Evolutionary conservation across 2,329 filamentous ascomycete genomes (phyloP), one percentile per base, ranked within the genome.

Genomic region (Diaporthe australafricana): DNA sequence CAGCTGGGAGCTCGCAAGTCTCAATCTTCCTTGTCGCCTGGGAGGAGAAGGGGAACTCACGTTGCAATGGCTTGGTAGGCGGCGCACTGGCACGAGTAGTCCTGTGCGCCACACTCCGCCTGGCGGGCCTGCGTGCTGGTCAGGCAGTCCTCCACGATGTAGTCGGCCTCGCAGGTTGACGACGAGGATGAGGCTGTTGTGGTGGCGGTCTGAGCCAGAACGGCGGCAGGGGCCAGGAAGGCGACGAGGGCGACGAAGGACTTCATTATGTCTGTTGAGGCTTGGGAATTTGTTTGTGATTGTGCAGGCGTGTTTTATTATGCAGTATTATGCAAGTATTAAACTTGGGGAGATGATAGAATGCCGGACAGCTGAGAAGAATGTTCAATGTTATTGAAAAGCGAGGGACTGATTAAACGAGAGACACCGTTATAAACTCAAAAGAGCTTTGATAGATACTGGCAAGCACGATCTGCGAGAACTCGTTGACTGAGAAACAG

Each of bases 41-140:
- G 35, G 56, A 35, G 11, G 30, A 38, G 16, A n/a, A 16, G 22
- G n/a, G 38, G 35, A 25, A 81, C 84, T 73, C 78, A 87, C 85
- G 85, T 87, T 56, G 84, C 77, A 65, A 88, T 80, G 74, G 82
- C 80, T 74, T 83, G 74, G 76, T 85, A 83, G 57, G 83, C 81
- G 68, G 80, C 77, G 77, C 87, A 88, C 72, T 82, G 82, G 79
- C 87, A 88, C 67, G 81, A 78, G 74, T 83, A 87, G 79, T 88
- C 85, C 62, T 77, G 79, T 25, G 71, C 6, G 14, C 55, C 68
- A 78, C 87, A 88, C 50, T 74, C 74, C 5, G 75, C 70, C 74
- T 84, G 79, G 79, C 84, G 84, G 72, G 76, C 76, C 48, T 75
- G 80, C 76, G 87, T 82, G 69, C 79, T 81, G 42, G 75, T 68